Evolutionary conservation across 75 land plant species (phyloP).

Genomic region (Cryptomeria japonica): DNA sequence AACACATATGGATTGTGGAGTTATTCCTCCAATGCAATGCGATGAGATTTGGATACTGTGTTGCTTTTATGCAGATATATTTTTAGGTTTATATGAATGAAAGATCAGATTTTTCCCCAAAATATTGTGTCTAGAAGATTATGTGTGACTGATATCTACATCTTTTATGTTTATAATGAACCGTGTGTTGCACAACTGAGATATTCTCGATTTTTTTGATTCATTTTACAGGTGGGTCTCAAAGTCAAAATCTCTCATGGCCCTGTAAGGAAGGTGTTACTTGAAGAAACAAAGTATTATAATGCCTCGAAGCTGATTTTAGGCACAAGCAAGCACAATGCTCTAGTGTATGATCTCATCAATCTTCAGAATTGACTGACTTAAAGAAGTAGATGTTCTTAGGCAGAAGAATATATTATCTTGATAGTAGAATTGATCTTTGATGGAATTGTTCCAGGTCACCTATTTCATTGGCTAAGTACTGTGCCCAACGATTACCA

Average conservation of each 20-base stretch:
- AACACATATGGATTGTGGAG: background rate
- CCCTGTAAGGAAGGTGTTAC: conserved; percentile 45
- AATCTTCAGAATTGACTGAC: background rate
- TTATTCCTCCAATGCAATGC: background rate
- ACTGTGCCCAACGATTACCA: conserved; percentile 39
- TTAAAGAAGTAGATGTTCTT: background rate
- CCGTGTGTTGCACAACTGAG: background rate
- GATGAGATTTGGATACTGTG: background rate
- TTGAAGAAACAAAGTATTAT: conserved; percentile 39
- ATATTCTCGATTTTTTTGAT: background rate
- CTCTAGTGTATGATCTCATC: conserved; percentile 22
- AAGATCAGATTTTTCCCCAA: background rate
- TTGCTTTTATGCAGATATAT: background rate
- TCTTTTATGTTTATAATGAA: background rate
- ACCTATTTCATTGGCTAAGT: conserved; percentile 35
- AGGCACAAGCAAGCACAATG: conserved; percentile 31
- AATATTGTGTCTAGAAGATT: background rate
- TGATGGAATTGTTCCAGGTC: conserved; percentile 22
- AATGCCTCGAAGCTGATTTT: conserved; percentile 51
- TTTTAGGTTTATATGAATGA: background rate
- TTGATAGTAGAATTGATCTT: background rate
- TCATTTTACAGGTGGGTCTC: conserved; percentile 56
- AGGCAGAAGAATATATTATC: background rate
- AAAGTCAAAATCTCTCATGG: conserved; percentile 64
- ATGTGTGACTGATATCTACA: background rate